These are phyloP conservation scores for Anthostomella pinea DNA, from an alignment of 2,329 filamentous ascomycete genomes.

Conservation along the genomic window DNA sequence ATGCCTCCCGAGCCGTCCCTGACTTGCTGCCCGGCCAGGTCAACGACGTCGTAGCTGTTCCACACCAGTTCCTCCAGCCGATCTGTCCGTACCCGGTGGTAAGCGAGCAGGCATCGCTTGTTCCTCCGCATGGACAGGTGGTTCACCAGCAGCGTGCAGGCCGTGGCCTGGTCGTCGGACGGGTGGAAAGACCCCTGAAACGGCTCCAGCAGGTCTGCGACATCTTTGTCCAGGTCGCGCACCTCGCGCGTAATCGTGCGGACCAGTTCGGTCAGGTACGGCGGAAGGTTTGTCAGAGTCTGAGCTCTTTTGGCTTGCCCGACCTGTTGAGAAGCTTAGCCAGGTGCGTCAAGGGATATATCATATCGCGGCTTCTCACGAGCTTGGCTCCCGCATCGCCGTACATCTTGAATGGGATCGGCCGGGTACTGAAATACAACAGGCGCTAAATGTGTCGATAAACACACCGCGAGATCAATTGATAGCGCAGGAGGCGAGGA, in stretches of 20 bases:
- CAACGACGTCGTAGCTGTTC: constrained; percentile 80
- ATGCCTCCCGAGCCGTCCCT: constrained; percentile 35
- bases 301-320: constrained; percentile 95
- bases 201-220: constrained; percentile 72
- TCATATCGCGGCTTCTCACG: constrained; percentile 46
- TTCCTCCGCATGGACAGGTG: constrained; percentile 94
- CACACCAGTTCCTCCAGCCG: constrained; percentile 93
- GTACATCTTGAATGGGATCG: constrained; percentile 59
- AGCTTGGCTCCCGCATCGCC: constrained; percentile 84
- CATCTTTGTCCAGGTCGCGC: constrained; percentile 86
- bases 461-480: no score
- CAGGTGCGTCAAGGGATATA: constrained; percentile 4
- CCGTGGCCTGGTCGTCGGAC: constrained; percentile 74
- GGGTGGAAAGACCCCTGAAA: constrained; percentile 86
- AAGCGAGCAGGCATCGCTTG: constrained; percentile 91
- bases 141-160: constrained; percentile 86
- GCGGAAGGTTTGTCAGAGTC: constrained; percentile 78
- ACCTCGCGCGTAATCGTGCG: constrained; percentile 87
- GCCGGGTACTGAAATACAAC: background rate
- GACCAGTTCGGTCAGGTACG: constrained; percentile 89
- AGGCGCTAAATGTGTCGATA: no score
- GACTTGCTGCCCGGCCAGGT: constrained; percentile 60
- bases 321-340: constrained; percentile 54
- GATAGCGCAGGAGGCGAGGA: no score
- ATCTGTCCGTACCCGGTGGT: constrained; percentile 85